Evolutionary conservation across 108 stramenopile species (phyloP), one percentile per base, ranked within the genome.

Genomic region (Cyclotella cryptica): DNA sequence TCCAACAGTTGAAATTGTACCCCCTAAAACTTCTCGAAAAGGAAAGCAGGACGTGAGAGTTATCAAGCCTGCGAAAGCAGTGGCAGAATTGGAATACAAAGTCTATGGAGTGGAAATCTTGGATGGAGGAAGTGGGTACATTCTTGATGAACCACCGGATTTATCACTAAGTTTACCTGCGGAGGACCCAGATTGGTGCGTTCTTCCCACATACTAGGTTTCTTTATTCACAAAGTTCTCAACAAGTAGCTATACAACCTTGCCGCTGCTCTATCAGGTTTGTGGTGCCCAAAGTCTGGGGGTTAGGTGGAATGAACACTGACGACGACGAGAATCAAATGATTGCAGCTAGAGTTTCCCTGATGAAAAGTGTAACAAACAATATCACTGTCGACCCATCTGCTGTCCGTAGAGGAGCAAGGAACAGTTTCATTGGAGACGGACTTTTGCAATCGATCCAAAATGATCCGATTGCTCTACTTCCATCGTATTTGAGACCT

Each of bases 181-280:
- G 9, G 69, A 77, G 54, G 91, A 94, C 75, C 90, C 93, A 14
- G 93, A 94, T 74, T 94, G 93, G 93, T 94, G 83, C 74, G 80
- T 91, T 18, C 26, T 71, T n/a, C 84, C 80, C 21, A 35, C 41
- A 6, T 35, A 35, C 6, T 35, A 35, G 35, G 6, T 35, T 35
- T 6, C 2, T 35, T 2, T 35, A 35, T 35, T 35, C 35, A 5
- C 6, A 5, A 5, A 35, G 35, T 35, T 35, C 35, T 35, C 35
- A 35, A 35, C 35, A 35, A 35, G 35, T 35, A 35, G 6, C 6
- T 6, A 35, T 6, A 6, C 35, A 35, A 35, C 35, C 35, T 2
- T 6, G 35, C 4, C 35, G 35, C 35, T 35, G 2, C 6, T 35
- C 35, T 35, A 2, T 35, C 35, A 35, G 35, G 35, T 35, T 35